Evolutionary conservation across 495 filamentous ascomycete species (phyloP).

Genomic region (Pyrenopolyporus hunteri): DNA sequence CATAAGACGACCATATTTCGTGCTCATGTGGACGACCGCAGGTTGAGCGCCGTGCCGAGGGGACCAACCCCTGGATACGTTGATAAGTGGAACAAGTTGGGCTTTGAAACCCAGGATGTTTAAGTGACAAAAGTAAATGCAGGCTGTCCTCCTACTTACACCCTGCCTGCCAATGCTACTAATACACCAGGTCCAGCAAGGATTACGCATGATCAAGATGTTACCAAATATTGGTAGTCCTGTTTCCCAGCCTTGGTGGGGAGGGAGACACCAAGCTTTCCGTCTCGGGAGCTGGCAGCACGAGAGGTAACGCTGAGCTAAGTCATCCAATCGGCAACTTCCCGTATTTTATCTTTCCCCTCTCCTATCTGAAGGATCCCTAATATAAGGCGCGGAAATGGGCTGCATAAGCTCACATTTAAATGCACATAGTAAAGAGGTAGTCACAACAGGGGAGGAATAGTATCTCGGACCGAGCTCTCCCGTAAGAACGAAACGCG

Average conservation of each 20-base stretch:
- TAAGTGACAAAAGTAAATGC: constrained; percentile 8
- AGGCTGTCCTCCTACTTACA: not conserved
- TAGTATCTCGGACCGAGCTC: constrained; percentile 18
- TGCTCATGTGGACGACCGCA: constrained; percentile 15
- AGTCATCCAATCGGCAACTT: constrained; percentile 34
- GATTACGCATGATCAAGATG: constrained; percentile 23
- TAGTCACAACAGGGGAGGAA: not conserved
- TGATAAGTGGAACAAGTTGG: constrained; percentile 19
- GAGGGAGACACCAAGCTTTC: constrained; percentile 36
- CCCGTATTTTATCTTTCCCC: constrained; percentile 20
- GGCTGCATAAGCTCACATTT: constrained; percentile 26
- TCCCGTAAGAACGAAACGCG: constrained; percentile 14
- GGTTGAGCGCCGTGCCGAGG: constrained; percentile 21
- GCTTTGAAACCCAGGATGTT: constrained; percentile 27
- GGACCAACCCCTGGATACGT: constrained; percentile 9
- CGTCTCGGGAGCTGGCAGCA: constrained; percentile 37
- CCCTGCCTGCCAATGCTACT: constrained; percentile 13
- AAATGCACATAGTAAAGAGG: constrained; percentile 15
- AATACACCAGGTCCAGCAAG: constrained; percentile 22
- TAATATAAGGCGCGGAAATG: constrained; percentile 16
- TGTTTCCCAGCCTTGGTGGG: constrained; percentile 27
- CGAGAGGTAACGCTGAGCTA: constrained; percentile 25
- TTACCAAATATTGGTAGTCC: constrained; percentile 14
- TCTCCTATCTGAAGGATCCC: constrained; percentile 15
- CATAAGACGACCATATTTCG: constrained; percentile 21